Conservation (phyloP, 306 rosid genomes). For the Quercus mongolica region DNA sequence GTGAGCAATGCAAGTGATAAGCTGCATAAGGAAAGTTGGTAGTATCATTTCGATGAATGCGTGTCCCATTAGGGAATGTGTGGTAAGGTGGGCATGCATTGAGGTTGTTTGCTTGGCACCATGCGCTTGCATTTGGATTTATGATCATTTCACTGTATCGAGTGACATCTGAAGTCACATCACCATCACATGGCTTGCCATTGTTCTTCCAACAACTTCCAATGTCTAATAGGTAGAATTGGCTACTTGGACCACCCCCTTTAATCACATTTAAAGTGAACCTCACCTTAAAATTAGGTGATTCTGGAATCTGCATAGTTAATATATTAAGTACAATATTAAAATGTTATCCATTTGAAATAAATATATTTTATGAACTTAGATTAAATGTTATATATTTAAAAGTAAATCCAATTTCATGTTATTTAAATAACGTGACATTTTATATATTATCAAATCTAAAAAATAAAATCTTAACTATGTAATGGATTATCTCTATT, state of each 20-base stretch:
- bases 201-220: conserved; percentile 88
- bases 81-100: conserved; percentile 56
- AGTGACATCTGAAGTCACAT: conserved; percentile 61
- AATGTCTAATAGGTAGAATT: conserved; percentile 69
- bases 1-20: conserved; percentile 51
- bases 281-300: conserved; percentile 57
- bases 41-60: conserved; percentile 37
- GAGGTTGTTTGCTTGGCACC: conserved; percentile 32
- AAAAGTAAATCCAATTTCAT: too few relatives aligned
- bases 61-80: conserved; percentile 47
- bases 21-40: conserved; percentile 50
- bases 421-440: too few relatives aligned
- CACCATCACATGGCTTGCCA: conserved; percentile 68
- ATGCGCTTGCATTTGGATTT: conserved; percentile 42
- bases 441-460: too few relatives aligned
- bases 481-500: too few relatives aligned
- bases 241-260: conserved; percentile 59
- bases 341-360: too few relatives aligned
- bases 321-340: too few relatives aligned
- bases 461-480: too few relatives aligned
- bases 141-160: conserved; percentile 79
- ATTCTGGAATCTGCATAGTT: conserved; percentile 51
- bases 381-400: too few relatives aligned
- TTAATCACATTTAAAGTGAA: conserved; percentile 36
- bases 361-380: too few relatives aligned